Percentiles rank a stretch among this genome's conserved stretches.
Conservation (phyloP, 1,284 basidiomycete genomes). For the Marasmius fiardii region DNA sequence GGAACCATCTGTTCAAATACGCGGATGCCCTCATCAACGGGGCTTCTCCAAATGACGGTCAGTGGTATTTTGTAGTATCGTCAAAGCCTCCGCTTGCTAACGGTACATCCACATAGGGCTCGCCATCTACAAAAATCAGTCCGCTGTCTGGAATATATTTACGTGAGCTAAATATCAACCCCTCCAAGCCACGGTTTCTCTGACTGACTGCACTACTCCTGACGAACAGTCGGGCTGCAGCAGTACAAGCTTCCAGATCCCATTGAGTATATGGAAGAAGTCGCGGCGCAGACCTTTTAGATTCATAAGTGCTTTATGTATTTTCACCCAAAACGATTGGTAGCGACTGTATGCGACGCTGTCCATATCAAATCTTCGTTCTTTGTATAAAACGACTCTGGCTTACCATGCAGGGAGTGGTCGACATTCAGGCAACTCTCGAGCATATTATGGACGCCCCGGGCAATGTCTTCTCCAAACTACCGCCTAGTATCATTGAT, state of each 20-base stretch:
- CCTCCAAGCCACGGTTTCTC: too few species aligned
- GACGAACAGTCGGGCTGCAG: slow-evolving; percentile 3
- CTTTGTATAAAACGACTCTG: too few species aligned
- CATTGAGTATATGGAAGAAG: slow-evolving; percentile 8
- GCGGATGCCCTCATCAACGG: slow-evolving; percentile 48
- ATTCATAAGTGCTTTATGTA: background rate
- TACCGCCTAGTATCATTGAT: slow-evolving; percentile 26
- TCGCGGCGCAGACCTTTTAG: slow-evolving; percentile 17
- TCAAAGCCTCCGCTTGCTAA: background rate
- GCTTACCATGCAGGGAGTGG: too few species aligned
- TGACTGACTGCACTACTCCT: background rate
- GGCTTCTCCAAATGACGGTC: slow-evolving; percentile 56
- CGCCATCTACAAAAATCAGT: slow-evolving; percentile 52
- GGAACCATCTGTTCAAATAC: slow-evolving; percentile 53
- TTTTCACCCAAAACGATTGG: background rate
- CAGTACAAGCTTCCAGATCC: background rate
- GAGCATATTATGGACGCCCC: background rate
- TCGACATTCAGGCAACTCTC: too few species aligned
- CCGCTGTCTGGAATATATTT: slow-evolving; percentile 48
- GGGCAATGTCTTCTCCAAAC: too few species aligned
- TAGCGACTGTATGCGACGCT: too few species aligned
- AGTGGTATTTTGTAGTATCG: slow-evolving; percentile 1
- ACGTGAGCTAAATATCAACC: slow-evolving; percentile 29
- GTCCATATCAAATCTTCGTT: too few species aligned
- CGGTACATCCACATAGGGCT: slow-evolving; percentile 22